Base-by-base conservation (phyloP, 257 asterid species). In the Euphrasia confusa region DNA sequence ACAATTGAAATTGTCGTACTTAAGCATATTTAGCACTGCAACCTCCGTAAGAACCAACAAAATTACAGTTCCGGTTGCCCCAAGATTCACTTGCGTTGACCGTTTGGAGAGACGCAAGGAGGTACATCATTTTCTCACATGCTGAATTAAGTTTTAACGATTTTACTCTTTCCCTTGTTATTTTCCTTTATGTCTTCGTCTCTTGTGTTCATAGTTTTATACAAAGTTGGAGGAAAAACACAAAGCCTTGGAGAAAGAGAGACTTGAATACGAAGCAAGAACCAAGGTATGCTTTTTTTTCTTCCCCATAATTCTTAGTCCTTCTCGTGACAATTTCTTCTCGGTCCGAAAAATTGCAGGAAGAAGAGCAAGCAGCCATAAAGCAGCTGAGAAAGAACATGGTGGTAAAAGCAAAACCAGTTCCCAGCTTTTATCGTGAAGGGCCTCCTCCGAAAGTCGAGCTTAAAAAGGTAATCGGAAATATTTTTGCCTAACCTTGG, bases 361-460 rank as follows among this genome's bases (percentile, higher is more conserved):
- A 90, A 78, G 95, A 90, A 75, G 97, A 83, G 63, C 77, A 60
- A 64, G 88, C 82, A 55, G 84, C 87, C 10, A 74, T 87, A 63
- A 87, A 80, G 80, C 84, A 90, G 84, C 80, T 90, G 58, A 82
- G 98, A 69, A 90, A 83, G 85, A 77, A 60, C 78, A 90, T 85
- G 98, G 74, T 66, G 64, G 72, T 74, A 74, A 88, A 71, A 80
- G 98, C 98, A 61, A 90, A 90, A 58, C 96, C 98, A n/a, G 83
- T 90, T 74, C 96, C 98, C 56, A 85, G 63, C 56, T 90, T 90
- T 70, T 90, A 90, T 63, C 83, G 73, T 3, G 91, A 83, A 80
- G 98, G 96, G 44, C 95, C 95, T 64, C 96, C 97, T 5, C 90
- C 94, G 7, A 90, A 85, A 69, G 80, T 55, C 66, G 86, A 87